A percentile compares a stretch with the other conserved stretches of the same genome.
These are phyloP conservation scores for Cryptosporidium muris DNA, from an alignment of 169 alveolate genomes.

Conservation along the genomic window DNA sequence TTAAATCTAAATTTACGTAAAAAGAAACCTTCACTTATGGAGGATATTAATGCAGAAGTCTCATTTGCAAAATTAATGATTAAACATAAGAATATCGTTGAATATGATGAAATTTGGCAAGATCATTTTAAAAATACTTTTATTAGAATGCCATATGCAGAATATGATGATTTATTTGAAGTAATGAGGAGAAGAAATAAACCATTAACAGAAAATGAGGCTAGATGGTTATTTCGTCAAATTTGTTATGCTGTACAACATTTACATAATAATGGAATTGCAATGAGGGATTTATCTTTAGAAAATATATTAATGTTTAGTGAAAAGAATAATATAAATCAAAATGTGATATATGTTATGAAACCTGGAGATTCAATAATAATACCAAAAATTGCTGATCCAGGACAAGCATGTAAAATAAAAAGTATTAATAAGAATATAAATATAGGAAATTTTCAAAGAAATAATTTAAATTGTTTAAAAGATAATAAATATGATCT, in stretches of 20 bases:
- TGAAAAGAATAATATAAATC: conserved; percentile 48
- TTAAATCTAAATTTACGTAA: conserved; percentile 46
- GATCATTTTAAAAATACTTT: conserved; percentile 61
- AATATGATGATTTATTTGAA: conserved; percentile 76
- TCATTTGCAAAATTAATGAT: conserved; percentile 23
- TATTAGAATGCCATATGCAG: conserved; percentile 76
- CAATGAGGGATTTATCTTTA: conserved; percentile 76
- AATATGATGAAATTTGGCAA: conserved; percentile 66
- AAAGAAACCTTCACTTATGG: conserved; percentile 55
- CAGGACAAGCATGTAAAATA: conserved; percentile 81
- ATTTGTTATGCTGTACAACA: conserved; percentile 71
- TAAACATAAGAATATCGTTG: conserved; percentile 47
- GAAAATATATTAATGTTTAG: conserved; percentile 79
- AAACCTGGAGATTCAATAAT: conserved; percentile 72
- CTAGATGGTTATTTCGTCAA: conserved; percentile 75
- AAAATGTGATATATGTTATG: conserved; percentile 8
- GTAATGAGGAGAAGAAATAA: conserved; percentile 74
- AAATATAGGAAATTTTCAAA: not conserved
- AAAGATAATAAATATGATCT: conserved; percentile 58
- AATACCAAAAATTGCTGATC: conserved; percentile 79
- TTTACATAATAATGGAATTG: conserved; percentile 73
- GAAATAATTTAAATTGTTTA: not conserved
- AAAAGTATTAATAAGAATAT: conserved; percentile 38
- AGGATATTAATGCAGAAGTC: conserved; percentile 55
- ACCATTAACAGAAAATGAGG: conserved; percentile 75